Conservation (phyloP, 352 stramenopile genomes). For the Globisporangium viniferum region DNA sequence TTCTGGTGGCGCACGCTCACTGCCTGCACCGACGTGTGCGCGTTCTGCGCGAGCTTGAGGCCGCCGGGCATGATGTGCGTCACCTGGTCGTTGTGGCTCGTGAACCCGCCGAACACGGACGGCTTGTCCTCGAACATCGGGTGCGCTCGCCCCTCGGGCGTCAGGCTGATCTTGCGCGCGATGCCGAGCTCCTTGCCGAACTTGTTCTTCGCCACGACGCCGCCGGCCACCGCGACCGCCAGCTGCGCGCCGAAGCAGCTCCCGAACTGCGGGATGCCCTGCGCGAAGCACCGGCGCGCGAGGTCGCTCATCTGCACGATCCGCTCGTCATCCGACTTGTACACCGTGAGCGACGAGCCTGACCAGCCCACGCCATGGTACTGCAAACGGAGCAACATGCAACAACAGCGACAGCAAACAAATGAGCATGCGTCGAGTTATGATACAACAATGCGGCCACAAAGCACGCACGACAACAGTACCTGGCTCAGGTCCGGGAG, state of each 20-base stretch:
- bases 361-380: slow-evolving; percentile 80
- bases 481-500: slow-evolving; percentile 51
- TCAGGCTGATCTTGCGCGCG: slow-evolving; percentile 66
- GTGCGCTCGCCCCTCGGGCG: slow-evolving; percentile 49
- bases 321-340: slow-evolving; percentile 49
- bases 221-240: slow-evolving; percentile 50
- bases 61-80: slow-evolving; percentile 50
- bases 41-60: slow-evolving; percentile 52
- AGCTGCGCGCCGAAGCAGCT: slow-evolving; percentile 76
- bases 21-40: slow-evolving; percentile 58
- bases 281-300: slow-evolving; percentile 34
- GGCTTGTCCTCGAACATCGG: slow-evolving; percentile 75
- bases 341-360: slow-evolving; percentile 64
- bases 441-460: background rate
- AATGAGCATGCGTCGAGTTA: background rate
- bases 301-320: slow-evolving; percentile 49
- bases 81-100: slow-evolving; percentile 77
- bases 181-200: slow-evolving; percentile 63
- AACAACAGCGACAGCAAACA: background rate
- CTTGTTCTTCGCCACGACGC: slow-evolving; percentile 58
- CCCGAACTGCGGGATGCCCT: slow-evolving; percentile 69
- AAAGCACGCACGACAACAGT: slow-evolving; percentile 2
- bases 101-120: slow-evolving; percentile 67
- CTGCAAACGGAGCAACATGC: slow-evolving; percentile 17
- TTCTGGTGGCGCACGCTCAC: slow-evolving; percentile 52